Conservation (phyloP, 2,329 filamentous ascomycete genomes). For the Aspergillus japonicus region DNA sequence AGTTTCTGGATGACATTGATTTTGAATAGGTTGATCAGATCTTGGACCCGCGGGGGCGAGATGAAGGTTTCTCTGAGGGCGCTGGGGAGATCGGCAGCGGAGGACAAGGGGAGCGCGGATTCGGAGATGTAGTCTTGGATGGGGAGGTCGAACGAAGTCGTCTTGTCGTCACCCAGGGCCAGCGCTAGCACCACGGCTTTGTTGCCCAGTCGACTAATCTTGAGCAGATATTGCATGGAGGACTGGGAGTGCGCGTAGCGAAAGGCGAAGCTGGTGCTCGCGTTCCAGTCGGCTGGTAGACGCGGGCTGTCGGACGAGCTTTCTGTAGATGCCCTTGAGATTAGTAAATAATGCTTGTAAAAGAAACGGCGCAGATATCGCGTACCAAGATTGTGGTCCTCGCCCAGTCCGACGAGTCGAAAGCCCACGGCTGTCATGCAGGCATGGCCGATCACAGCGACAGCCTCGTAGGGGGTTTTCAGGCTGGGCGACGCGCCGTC, state of each 20-base stretch:
- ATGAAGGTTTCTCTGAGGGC: conserved; percentile 66
- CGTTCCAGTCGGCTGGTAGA: conserved; percentile 79
- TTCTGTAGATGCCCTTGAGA: conserved; percentile 20
- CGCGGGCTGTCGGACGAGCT: conserved; percentile 35
- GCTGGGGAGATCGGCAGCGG: conserved; percentile 30
- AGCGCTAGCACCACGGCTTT: conserved; percentile 83
- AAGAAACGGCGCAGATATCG: neutral
- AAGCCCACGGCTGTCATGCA: conserved; percentile 80
- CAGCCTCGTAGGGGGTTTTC: conserved; percentile 66
- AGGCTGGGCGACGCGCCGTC: conserved; percentile 30
- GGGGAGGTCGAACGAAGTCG: conserved; percentile 71
- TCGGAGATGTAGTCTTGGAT: conserved; percentile 72
- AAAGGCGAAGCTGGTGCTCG: conserved; percentile 70
- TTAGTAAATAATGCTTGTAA: neutral
- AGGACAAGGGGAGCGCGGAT: conserved; percentile 55
- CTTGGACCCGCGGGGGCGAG: conserved; percentile 65
- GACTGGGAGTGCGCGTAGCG: conserved; percentile 85
- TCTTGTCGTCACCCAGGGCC: conserved; percentile 76
- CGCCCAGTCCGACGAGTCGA: conserved; percentile 75
- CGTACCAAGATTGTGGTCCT: conserved; percentile 71
- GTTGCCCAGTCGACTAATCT: conserved; percentile 74
- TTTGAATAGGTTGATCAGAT: conserved; percentile 71
- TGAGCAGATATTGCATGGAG: conserved; percentile 78
- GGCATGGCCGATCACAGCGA: conserved; percentile 80
- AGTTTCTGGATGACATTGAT: conserved; percentile 80